Evolutionary conservation across 306 rosid species (phyloP).

Genomic region (Urtica urens): DNA sequence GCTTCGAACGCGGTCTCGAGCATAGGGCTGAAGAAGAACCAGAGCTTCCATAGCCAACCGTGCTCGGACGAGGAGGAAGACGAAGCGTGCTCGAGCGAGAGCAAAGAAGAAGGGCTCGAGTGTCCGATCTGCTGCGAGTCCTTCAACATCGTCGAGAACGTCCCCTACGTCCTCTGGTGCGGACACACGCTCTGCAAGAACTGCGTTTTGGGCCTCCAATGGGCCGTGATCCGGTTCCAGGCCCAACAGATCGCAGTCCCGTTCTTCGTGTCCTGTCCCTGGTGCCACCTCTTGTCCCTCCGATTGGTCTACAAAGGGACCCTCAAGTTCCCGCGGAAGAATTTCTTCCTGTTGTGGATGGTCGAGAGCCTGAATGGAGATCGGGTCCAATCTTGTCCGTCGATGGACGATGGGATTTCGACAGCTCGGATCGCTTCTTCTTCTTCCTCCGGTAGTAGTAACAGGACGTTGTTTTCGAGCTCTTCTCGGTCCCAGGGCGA

Average conservation of each 20-base stretch:
- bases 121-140: constrained; percentile 94
- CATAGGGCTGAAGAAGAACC: constrained; percentile 53
- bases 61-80: constrained; percentile 70
- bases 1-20: constrained; percentile 57
- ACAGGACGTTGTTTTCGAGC: constrained; percentile 37
- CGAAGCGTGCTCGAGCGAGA: constrained; percentile 61
- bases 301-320: constrained; percentile 64
- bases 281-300: constrained; percentile 71
- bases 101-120: constrained; percentile 75
- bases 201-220: constrained; percentile 83
- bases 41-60: constrained; percentile 26
- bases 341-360: constrained; percentile 90
- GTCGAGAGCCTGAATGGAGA: constrained; percentile 83
- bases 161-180: constrained; percentile 92
- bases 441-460: constrained; percentile 28
- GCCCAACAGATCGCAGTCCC: constrained; percentile 63
- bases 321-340: constrained; percentile 71
- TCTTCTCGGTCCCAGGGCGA: constrained; percentile 21
- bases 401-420: constrained; percentile 39
- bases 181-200: constrained; percentile 88
- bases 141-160: constrained; percentile 88
- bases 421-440: too few species aligned
- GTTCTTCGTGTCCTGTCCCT: constrained; percentile 63
- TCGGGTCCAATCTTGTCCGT: constrained; percentile 36
- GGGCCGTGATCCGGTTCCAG: constrained; percentile 60